Base-by-base conservation (phyloP, 345 rosid genomes). In the Salix arbutifolia region DNA sequence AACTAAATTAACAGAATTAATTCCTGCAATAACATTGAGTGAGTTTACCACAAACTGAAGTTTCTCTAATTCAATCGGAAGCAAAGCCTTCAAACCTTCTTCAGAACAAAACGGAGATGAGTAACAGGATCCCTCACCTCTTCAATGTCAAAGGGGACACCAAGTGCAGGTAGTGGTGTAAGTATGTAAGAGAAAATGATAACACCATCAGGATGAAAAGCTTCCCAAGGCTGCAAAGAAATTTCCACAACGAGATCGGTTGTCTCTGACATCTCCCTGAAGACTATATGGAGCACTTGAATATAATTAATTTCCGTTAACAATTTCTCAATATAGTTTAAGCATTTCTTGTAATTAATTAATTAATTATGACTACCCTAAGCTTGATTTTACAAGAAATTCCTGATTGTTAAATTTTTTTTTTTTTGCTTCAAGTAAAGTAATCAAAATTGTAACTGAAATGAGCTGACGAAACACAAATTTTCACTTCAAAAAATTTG, bases 221-320 rank as follows among this genome's bases (percentile, higher is more conserved):
- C 96, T 86, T 89, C 86, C 99, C 98, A 91, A 60, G 97, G 97
- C 90, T 90, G 99, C 85, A 95, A 90, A 65, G 97, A 91, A 86
- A 95, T 93, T 87, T 93, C 89, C 72, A 93, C 97, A 65, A 93
- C 89, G 83, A 95, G 93, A 84, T 93, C 96, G 62, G 96, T 93
- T 76, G 95, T 95, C 92, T 93, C 99, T 61, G 96, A 93, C 82
- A 93, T 90, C 89, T 90, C 90, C 77, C 96, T 86, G 88, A 33
- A 33, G 35, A 4, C 4, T 33, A 33, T 33, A 0, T 33, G 35
- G 35, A 33, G 35, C 35, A 33, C 35, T 33, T 33, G 35, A 33
- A 33, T 56, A 56, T 56, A 56, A 56, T 8, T 8, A 56, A 21
- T n/a, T 56, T 4, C 3, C 23, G 13, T 56, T 56, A 56, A 56